Base-by-base conservation (phyloP, 345 rosid species). In the Lenwebbia sp. region DNA sequence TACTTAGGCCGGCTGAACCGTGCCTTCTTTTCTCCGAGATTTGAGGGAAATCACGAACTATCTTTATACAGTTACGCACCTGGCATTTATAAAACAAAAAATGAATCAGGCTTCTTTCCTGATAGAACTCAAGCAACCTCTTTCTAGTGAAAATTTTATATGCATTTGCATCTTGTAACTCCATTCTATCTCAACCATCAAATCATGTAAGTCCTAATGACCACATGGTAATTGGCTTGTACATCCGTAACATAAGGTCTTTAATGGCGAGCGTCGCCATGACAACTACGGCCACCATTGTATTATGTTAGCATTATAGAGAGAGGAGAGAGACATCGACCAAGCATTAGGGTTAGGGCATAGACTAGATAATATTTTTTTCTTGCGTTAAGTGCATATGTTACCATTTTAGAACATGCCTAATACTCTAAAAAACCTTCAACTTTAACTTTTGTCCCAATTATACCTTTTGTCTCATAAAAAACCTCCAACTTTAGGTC, bases 191-290 rank as follows among this genome's bases (percentile, higher is more conserved):
- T 4, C 25, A 2, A 33, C 11, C 44, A 33, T 19, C 2, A 4
- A 0, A 33, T 70, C 25, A 33, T 23, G 0, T 0, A 0, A 33
- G 44, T 70, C 23, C 0, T 3, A 2, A 70, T 4, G 6, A 70
- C 25, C 44, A 70, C 44, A 17, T 8, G 44, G 78, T 70, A 33
- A 70, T 33, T 19, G 78, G 22, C 78, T 33, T 17, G 0, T 19
- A 33, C 44, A 70, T 33, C 44, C 44, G 17, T 22, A 70, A 70
- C 13, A 33, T 33, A 65, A 65, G 23, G 14, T 65, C 12, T 65
- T 65, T 30, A 30, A 30, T 65, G 50, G 50, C 12, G 50, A 49
- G 50, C 11, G 50, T 47, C 1, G 49, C 49, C 49, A 2, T 47
- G 49, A 47, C 49, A 47, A 47, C 49, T 47, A 47, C 2, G 49